Evolutionary conservation across 768 basidiomycete genomes (phyloP).

Genomic region (Tricholoma furcatifolium): DNA sequence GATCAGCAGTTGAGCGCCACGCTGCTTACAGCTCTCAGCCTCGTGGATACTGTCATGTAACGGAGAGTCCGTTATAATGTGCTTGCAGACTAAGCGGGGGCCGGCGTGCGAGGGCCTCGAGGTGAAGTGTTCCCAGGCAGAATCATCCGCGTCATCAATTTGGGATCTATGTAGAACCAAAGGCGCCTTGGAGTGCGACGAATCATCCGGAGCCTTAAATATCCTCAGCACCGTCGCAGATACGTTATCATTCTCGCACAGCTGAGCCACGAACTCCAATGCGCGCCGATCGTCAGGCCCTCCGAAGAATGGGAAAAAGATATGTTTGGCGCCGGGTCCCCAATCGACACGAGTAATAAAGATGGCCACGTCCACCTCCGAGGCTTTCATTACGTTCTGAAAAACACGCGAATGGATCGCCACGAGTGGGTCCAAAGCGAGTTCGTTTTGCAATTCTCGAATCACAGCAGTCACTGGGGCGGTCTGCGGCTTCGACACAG

Average conservation of each 20-base stretch:
- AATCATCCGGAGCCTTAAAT: conserved; percentile 30
- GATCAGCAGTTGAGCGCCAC: conserved; percentile 47
- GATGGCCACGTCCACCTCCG: conserved; percentile 74
- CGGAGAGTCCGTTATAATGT: conserved; percentile 52
- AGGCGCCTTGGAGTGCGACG: not conserved
- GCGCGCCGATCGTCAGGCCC: conserved; percentile 92
- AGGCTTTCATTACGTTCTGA: conserved; percentile 71
- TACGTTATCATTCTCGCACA: conserved; percentile 66
- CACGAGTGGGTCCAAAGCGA: conserved; percentile 44
- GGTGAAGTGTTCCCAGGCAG: conserved; percentile 54
- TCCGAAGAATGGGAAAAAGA: conserved; percentile 91
- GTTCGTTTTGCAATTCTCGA: not conserved
- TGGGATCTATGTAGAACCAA: not conserved
- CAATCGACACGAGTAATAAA: conserved; percentile 61
- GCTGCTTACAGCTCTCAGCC: conserved; percentile 24
- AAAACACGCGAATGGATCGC: conserved; percentile 79
- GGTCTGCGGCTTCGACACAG: not conserved
- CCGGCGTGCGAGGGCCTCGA: conserved; percentile 36
- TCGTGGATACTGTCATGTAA: conserved; percentile 56
- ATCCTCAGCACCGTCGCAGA: conserved; percentile 76
- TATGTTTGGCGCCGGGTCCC: conserved; percentile 44
- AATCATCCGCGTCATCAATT: conserved; percentile 75
- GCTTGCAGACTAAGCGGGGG: conserved; percentile 64
- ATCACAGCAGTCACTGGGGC: not conserved
- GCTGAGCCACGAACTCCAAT: conserved; percentile 78